Base-by-base conservation (phyloP, 805 yeast species). In the Metschnikowia similis region DNA sequence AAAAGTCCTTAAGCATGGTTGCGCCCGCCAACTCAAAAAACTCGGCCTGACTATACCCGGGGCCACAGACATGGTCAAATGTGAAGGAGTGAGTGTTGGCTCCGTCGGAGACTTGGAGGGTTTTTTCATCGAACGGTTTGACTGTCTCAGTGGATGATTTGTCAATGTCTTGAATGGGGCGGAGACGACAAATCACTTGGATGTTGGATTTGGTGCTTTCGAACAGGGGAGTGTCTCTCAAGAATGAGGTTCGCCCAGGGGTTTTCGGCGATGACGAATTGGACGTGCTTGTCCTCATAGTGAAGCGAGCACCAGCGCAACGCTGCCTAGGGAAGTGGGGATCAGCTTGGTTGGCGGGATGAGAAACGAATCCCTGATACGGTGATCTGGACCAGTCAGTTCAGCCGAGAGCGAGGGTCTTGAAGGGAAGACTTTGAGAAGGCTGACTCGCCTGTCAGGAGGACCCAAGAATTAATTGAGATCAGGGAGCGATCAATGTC, bases 141-240 rank as follows among this genome's bases (percentile, higher is more conserved):
- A 59, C 59, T 4, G 58, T 34, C 49, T 46, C 8, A 65, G 59
- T 61, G 7, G 53, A 50, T 8, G 48, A 48, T 6, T 30, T 13
- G 47, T 70, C 87, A 2, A 45, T 27, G 2, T 61, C 65, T 45
- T 67, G 74, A 41, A 71, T 71, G 0, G 94, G 94, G 41, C 94
- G 70, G 57, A 87, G 82, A 47, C 96, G 71, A 27, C 87, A 89
- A 16, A 87, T 74, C 28, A 87, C 95, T 57, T 81, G 81, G 61
- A 85, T 80, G 55, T 77, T 74, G 47, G 67, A 42, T 26, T 47
- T 44, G 31, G 41, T 35, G 40, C 13, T 14, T 16, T 30, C 37
- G 7, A 21, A 17, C 6, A 30, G 17, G n/a, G 28, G 45, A 21
- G 36, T n/a, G 3, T 9, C 31, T 14, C 7, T n/a, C 14, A 13